Evolutionary conservation across 2,329 filamentous ascomycete genomes (phyloP).

Genomic region (Colletotrichum musicola): DNA sequence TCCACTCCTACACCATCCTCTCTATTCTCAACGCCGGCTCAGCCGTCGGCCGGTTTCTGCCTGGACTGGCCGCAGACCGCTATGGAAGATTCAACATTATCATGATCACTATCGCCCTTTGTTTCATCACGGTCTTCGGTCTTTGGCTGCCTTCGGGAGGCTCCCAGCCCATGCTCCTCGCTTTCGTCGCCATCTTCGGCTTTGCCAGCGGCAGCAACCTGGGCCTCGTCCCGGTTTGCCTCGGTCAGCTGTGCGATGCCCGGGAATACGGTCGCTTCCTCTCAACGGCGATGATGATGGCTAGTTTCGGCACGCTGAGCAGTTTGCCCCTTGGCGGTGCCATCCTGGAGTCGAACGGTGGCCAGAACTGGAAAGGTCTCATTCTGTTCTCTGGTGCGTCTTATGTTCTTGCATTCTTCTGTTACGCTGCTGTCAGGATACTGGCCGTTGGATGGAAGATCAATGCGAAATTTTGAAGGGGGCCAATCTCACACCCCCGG

Average conservation of each 20-base stretch:
- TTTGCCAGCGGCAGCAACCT: slow-evolving; percentile 86
- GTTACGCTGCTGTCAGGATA: slow-evolving; percentile 34
- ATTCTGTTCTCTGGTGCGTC: slow-evolving; percentile 36
- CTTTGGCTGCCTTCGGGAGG: slow-evolving; percentile 77
- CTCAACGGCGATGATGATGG: slow-evolving; percentile 82
- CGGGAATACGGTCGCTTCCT: slow-evolving; percentile 82
- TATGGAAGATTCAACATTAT: slow-evolving; percentile 87
- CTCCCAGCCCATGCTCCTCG: slow-evolving; percentile 69
- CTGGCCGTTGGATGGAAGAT: slow-evolving; percentile 33
- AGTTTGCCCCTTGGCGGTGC: slow-evolving; percentile 60
- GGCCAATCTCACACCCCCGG: too few species aligned
- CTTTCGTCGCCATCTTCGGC: slow-evolving; percentile 80
- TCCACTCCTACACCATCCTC: slow-evolving; percentile 80
- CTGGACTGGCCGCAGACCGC: slow-evolving; percentile 80
- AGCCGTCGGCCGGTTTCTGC: slow-evolving; percentile 80
- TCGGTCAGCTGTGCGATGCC: slow-evolving; percentile 83
- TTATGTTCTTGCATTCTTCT: slow-evolving; percentile 36
- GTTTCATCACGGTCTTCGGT: slow-evolving; percentile 68
- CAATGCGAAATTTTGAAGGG: slow-evolving; percentile 27
- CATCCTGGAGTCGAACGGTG: slow-evolving; percentile 37
- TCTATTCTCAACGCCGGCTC: slow-evolving; percentile 85
- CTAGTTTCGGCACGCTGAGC: slow-evolving; percentile 75
- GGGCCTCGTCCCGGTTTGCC: slow-evolving; percentile 81
- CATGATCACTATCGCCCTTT: slow-evolving; percentile 72
- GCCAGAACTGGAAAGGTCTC: slow-evolving; percentile 32